Conservation (phyloP, 345 rosid species). For the Brassica juncea region DNA sequence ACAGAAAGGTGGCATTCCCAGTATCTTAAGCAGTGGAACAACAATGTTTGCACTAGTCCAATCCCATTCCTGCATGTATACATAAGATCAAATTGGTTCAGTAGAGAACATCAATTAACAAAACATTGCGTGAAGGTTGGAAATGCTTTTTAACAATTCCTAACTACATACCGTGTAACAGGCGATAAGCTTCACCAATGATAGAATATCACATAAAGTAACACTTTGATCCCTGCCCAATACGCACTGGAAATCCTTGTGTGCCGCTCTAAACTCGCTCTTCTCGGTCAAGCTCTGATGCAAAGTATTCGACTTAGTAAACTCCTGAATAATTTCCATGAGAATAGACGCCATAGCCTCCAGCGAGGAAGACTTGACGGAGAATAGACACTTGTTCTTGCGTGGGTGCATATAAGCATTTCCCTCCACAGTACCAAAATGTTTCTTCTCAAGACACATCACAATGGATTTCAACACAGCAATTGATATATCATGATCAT, state of each 20-base stretch:
- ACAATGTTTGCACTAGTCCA: slow-evolving; percentile 61
- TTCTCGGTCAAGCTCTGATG: slow-evolving; percentile 37
- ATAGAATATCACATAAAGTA: slow-evolving; percentile 51
- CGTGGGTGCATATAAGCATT: slow-evolving; percentile 39
- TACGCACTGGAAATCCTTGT: slow-evolving; percentile 28
- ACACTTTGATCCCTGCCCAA: slow-evolving; percentile 34
- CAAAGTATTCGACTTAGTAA: slow-evolving; percentile 35
- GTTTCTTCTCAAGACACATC: slow-evolving; percentile 48
- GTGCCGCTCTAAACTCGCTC: slow-evolving; percentile 27
- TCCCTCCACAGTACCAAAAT: slow-evolving; percentile 19
- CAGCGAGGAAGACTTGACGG: slow-evolving; percentile 50
- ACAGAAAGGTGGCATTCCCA: slow-evolving; percentile 48
- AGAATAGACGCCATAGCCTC: slow-evolving; percentile 51
- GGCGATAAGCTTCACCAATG: slow-evolving; percentile 73
- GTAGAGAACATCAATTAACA: neutral
- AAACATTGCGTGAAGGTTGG: neutral
- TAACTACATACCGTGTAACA: slow-evolving; percentile 57
- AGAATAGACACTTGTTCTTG: slow-evolving; percentile 68
- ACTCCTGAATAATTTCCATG: slow-evolving; percentile 50
- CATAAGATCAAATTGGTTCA: slow-evolving; percentile 5
- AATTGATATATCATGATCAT: slow-evolving; percentile 46
- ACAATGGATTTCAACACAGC: slow-evolving; percentile 61
- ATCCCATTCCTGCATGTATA: slow-evolving; percentile 67
- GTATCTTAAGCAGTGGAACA: slow-evolving; percentile 51
- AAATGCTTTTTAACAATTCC: neutral